Evolutionary conservation across 345 rosid genomes (phyloP).

Genomic region (Corchorus capsularis): DNA sequence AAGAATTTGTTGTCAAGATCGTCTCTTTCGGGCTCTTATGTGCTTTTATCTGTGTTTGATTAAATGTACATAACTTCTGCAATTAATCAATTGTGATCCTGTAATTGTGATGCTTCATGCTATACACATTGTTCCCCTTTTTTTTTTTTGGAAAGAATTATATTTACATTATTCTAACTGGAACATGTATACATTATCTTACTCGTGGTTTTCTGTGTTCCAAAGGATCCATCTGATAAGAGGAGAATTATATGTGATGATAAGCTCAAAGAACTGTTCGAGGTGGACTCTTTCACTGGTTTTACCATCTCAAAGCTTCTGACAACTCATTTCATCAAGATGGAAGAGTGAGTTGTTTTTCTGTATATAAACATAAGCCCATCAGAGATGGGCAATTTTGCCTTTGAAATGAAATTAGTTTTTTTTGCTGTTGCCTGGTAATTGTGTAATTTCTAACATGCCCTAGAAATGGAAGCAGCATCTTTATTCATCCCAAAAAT

Average conservation of each 20-base stretch:
- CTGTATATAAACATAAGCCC: constrained; percentile 31
- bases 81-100: no score
- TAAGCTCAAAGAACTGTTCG: constrained; percentile 66
- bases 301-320: constrained; percentile 52
- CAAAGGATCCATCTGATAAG: constrained; percentile 59
- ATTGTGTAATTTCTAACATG: constrained; percentile 19
- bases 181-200: constrained; percentile 7
- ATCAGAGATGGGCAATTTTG: constrained; percentile 43
- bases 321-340: constrained; percentile 52
- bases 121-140: neutral
- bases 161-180: neutral
- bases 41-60: no score
- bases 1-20: neutral
- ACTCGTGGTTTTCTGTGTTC: constrained; percentile 18
- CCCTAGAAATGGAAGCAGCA: constrained; percentile 23
- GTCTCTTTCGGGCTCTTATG: neutral
- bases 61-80: no score
- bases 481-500: neutral
- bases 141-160: neutral
- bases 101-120: no score
- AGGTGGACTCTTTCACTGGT: constrained; percentile 52
- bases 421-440: constrained; percentile 17
- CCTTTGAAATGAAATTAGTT: constrained; percentile 22
- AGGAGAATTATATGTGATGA: constrained; percentile 54
- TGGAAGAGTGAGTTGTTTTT: constrained; percentile 40